These are phyloP conservation scores for Eimeria tenella DNA, from an alignment of 169 alveolate species.

Conservation along the genomic window DNA sequence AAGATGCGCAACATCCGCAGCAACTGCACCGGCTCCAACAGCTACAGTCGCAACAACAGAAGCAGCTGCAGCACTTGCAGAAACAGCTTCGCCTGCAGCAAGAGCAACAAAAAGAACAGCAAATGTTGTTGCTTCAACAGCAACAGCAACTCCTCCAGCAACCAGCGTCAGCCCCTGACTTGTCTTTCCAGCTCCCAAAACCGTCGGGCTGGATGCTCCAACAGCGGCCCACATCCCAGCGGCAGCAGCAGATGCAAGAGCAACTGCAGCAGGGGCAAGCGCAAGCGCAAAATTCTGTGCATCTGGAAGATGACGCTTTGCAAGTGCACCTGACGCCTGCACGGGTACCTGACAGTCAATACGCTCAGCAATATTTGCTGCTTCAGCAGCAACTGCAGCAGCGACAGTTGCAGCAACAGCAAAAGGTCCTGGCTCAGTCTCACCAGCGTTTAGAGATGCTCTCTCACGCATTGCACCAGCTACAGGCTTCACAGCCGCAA, in stretches of 20 bases:
- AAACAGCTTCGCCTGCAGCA: neutral
- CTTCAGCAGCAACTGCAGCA: conserved; percentile 9
- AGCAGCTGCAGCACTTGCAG: neutral
- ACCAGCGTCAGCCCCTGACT: neutral
- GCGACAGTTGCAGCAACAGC: conserved; percentile 18
- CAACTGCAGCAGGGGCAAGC: neutral
- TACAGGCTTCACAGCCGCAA: neutral
- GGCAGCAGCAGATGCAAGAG: neutral
- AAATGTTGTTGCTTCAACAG: neutral
- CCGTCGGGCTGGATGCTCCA: neutral
- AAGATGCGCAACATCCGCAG: neutral
- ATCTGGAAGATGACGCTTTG: neutral
- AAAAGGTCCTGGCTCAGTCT: neutral
- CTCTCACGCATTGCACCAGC: neutral
- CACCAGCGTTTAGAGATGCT: conserved; percentile 1
- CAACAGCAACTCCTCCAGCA: neutral
- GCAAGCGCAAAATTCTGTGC: neutral
- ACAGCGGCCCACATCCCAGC: neutral
- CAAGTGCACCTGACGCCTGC: neutral
- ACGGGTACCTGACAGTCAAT: neutral
- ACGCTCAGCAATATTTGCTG: neutral
- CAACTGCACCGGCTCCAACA: too few relatives aligned
- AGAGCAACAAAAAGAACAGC: neutral
- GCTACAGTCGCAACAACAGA: neutral
- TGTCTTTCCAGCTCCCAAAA: neutral